Percentiles rank a stretch among this genome's conserved stretches.
These are phyloP conservation scores for Euphorbia lathyris DNA, from an alignment of 345 rosid genomes.

Conservation along the genomic window DNA sequence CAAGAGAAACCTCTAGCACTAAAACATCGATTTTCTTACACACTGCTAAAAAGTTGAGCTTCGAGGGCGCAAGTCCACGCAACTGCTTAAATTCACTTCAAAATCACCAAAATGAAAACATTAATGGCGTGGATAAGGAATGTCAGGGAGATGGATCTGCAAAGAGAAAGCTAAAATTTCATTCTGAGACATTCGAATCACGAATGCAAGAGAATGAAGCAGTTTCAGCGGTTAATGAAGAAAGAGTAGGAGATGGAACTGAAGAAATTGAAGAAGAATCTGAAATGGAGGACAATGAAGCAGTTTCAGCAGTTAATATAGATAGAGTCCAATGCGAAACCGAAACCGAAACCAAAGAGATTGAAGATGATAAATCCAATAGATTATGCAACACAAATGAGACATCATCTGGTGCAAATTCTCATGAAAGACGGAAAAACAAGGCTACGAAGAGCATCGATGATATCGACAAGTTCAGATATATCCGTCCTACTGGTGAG, in stretches of 20 bases:
- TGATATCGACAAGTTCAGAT: slow-evolving; percentile 27
- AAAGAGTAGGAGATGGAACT: neutral
- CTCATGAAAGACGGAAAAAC: neutral
- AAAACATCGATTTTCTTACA: neutral
- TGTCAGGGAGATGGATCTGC: slow-evolving; percentile 8
- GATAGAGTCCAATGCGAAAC: neutral
- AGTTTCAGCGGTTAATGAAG: neutral
- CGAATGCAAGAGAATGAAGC: slow-evolving; percentile 6
- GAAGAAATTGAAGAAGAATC: slow-evolving; percentile 13
- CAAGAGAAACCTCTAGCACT: neutral
- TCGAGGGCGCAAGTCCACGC: neutral
- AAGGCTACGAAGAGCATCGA: slow-evolving; percentile 11
- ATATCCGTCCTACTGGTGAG: slow-evolving; percentile 10
- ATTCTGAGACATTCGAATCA: slow-evolving; percentile 14
- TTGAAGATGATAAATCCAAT: neutral
- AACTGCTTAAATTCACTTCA: neutral
- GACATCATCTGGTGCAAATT: neutral
- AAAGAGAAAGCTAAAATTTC: slow-evolving; percentile 26
- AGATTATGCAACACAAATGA: slow-evolving; percentile 1
- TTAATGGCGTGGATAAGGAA: neutral
- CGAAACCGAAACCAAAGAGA: neutral
- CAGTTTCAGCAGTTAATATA: neutral
- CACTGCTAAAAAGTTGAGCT: slow-evolving; percentile 4
- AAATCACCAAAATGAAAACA: slow-evolving; percentile 7
- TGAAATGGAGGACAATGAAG: slow-evolving; percentile 10